phyloP scores from a whole-genome alignment of 2,329 filamentous ascomycete species.

The Penicillium sp. region DNA sequence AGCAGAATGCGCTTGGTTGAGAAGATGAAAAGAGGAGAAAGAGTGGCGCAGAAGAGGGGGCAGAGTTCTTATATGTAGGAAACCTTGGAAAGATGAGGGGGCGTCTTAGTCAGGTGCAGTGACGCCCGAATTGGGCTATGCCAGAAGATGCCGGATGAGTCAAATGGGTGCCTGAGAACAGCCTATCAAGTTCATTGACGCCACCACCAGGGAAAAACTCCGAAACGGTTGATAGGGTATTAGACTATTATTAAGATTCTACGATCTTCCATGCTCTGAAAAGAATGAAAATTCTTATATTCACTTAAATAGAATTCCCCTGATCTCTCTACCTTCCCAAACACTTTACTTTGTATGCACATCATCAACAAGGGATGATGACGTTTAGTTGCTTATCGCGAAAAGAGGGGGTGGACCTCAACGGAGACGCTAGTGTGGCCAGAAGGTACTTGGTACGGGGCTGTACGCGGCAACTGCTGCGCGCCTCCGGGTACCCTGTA shows the following conservation, averaged over 20 bases:
- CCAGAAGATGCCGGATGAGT: constrained; percentile 27
- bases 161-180: constrained; percentile 21
- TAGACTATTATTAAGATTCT: background rate
- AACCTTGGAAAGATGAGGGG: constrained; percentile 15
- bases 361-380: constrained; percentile 12
- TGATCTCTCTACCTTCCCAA: background rate
- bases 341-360: background rate
- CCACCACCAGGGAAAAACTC: constrained; percentile 16
- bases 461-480: constrained; percentile 2
- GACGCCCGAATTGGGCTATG: constrained; percentile 12
- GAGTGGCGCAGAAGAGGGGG: constrained; percentile 23
- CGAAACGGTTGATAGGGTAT: background rate
- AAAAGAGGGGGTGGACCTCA: constrained; percentile 29
- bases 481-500: constrained; percentile 9
- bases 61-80: constrained; percentile 31
- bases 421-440: constrained; percentile 7
- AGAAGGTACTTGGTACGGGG: constrained; percentile 12
- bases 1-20: background rate
- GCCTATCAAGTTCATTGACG: constrained; percentile 16
- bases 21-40: constrained; percentile 25
- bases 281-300: background rate
- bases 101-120: constrained; percentile 28
- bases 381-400: constrained; percentile 26
- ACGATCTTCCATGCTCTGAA: background rate
- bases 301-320: background rate